phyloP scores from a whole-genome alignment of 2,329 filamentous ascomycete species.

The Colletotrichum tanaceti region DNA sequence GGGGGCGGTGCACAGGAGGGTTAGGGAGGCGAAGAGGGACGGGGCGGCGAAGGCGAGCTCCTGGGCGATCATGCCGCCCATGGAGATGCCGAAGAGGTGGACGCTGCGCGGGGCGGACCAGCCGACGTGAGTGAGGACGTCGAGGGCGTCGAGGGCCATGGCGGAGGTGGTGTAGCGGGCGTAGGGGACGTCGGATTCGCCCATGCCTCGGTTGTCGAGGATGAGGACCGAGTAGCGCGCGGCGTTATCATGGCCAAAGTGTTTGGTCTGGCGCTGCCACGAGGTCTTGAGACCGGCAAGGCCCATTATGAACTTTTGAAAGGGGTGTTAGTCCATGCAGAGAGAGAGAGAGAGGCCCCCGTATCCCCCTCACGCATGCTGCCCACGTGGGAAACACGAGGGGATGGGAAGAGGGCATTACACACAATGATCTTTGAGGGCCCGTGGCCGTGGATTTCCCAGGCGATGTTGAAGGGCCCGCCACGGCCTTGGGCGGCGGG shows the following conservation, averaged over 20 bases:
- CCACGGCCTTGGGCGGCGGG: conserved; percentile 77
- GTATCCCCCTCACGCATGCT: no score
- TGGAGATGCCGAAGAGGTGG: conserved; percentile 82
- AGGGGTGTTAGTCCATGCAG: neutral
- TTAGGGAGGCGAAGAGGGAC: conserved; percentile 64
- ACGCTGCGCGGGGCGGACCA: conserved; percentile 68
- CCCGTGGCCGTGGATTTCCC: conserved; percentile 83
- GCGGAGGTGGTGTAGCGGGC: conserved; percentile 83
- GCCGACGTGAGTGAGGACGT: conserved; percentile 75
- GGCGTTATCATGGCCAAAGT: conserved; percentile 79
- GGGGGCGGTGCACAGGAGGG: conserved; percentile 71
- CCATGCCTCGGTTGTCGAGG: conserved; percentile 88
- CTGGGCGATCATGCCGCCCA: conserved; percentile 94
- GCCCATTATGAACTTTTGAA: conserved; percentile 79
- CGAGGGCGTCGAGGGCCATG: conserved; percentile 83
- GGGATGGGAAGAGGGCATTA: conserved; percentile 51
- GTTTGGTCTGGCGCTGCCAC: conserved; percentile 86
- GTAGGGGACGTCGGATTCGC: conserved; percentile 80
- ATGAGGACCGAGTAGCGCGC: conserved; percentile 79
- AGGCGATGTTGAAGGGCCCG: conserved; percentile 80
- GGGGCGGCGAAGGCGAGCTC: conserved; percentile 74
- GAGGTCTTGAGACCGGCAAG: conserved; percentile 74
- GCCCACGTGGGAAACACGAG: neutral
- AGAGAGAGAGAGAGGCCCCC: no score
- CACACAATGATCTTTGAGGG: conserved; percentile 77